Evolutionary conservation across 495 filamentous ascomycete species (phyloP).

Genomic region (Hyphodiscus hymeniophilus): DNA sequence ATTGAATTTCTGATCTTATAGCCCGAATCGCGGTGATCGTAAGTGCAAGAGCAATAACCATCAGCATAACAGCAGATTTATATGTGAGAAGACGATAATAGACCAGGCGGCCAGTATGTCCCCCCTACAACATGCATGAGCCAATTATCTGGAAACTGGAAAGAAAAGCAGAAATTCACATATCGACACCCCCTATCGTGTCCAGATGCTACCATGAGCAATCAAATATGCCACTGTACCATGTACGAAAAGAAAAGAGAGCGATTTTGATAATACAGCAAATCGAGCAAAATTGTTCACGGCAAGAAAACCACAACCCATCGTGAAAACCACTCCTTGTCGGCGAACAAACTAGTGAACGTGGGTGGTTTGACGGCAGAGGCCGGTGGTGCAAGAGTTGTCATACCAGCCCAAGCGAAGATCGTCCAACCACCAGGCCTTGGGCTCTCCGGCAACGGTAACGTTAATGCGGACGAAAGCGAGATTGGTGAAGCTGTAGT

Average conservation of each 20-base stretch:
- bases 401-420: constrained; percentile 20
- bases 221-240: background rate
- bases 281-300: background rate
- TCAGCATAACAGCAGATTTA: too few relatives aligned
- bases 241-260: background rate
- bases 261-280: background rate
- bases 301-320: background rate
- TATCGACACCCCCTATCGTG: too few relatives aligned
- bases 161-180: too few relatives aligned
- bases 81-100: too few relatives aligned
- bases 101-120: too few relatives aligned
- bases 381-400: constrained; percentile 15
- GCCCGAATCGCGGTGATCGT: too few relatives aligned
- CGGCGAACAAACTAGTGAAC: background rate
- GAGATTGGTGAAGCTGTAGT: constrained; percentile 12
- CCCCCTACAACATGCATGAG: too few relatives aligned
- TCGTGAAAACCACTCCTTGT: background rate
- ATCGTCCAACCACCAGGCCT: constrained; percentile 25
- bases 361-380: constrained; percentile 18
- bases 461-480: constrained; percentile 18
- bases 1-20: constrained; percentile 13
- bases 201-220: too few relatives aligned
- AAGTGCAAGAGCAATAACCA: too few relatives aligned
- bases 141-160: too few relatives aligned
- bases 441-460: constrained; percentile 14